Base-by-base conservation (phyloP, 192 early-diverging fungal species). In the Radiomyces spectabilis region DNA sequence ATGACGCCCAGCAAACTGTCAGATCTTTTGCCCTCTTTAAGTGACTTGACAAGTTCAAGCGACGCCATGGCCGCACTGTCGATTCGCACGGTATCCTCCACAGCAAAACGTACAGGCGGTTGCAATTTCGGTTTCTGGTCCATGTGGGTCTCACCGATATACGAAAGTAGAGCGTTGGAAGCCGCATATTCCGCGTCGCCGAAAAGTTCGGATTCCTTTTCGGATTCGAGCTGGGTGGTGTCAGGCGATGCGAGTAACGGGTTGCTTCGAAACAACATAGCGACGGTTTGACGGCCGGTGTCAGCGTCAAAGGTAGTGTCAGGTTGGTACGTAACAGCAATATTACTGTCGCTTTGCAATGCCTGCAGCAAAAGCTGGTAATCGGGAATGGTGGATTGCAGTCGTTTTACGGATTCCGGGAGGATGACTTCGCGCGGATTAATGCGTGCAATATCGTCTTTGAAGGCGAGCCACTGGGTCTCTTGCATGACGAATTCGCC, bases 361-460 rank as follows among this genome's bases (percentile, higher is more conserved):
- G n/a, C n/a, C n/a, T n/a, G n/a, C n/a, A n/a, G n/a, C n/a, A n/a
- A n/a, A n/a, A n/a, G n/a, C n/a, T n/a, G n/a, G n/a, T n/a, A n/a
- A n/a, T n/a, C n/a, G n/a, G n/a, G n/a, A n/a, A n/a, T n/a, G n/a
- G n/a, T n/a, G n/a, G n/a, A n/a, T n/a, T n/a, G n/a, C n/a, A n/a
- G n/a, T n/a, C n/a, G 32, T 47, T 71, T 53, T 19, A 53, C 12
- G 4, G 26, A 45, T 29, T 62, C 43, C 27, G 73, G 77, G 6
- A 87, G 44, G 5, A 98, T 61, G 13, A 95, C 80, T 68, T 98
- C 95, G 10, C 75, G 71, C 0, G 95, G 95, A 13, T 83, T 77
- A 43, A 98, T 93, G 41, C 91, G 83, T 5, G 83, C 77, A 27
- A 98, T 38, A 52, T 93, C 86, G 6, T 83, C 74, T 6, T 65